A percentile compares a stretch with the other conserved stretches of the same genome.
Evolutionary conservation across 768 basidiomycete genomes (phyloP).

Genomic region (Roridomyces roridus): DNA sequence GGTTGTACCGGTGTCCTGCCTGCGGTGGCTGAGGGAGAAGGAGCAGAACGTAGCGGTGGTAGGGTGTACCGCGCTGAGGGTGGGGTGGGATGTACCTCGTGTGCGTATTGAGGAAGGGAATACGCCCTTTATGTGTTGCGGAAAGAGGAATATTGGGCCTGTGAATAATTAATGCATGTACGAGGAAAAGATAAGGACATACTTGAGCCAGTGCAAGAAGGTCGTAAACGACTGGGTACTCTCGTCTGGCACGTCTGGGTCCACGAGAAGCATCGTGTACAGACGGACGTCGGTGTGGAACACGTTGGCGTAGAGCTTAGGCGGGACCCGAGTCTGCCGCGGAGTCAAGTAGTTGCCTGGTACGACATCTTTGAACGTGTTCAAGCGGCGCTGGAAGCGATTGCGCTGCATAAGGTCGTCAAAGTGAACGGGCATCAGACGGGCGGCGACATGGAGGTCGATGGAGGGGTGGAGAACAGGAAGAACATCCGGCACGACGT

Average conservation of each 20-base stretch:
- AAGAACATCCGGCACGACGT: constrained; percentile 87
- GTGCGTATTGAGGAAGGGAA: constrained; percentile 56
- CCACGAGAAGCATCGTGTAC: constrained; percentile 90
- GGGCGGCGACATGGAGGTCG: constrained; percentile 71
- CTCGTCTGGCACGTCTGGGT: constrained; percentile 89
- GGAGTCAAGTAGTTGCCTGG: constrained; percentile 75
- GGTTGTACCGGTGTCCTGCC: constrained; percentile 35
- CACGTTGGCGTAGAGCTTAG: constrained; percentile 72
- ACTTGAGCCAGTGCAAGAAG: constrained; percentile 90
- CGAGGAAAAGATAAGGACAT: constrained; percentile 34
- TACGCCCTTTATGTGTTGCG: constrained; percentile 50
- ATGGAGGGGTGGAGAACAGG: constrained; percentile 72
- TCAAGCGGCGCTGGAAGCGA: constrained; percentile 26
- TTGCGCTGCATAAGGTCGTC: constrained; percentile 32
- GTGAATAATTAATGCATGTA: constrained; percentile 15
- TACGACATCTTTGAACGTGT: constrained; percentile 56
- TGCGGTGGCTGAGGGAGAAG: constrained; percentile 71
- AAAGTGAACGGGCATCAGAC: constrained; percentile 37
- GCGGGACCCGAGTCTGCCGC: constrained; percentile 69
- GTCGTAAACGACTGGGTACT: constrained; percentile 66
- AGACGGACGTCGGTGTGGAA: constrained; percentile 83
- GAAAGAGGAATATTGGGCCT: constrained; percentile 88
- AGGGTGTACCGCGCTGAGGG: constrained; percentile 86
- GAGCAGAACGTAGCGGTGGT: constrained; percentile 87
- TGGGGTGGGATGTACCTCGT: constrained; percentile 90